Percentiles rank a stretch among this genome's conserved stretches.
Conservation (phyloP, 495 filamentous ascomycete species). For the Chlorociboria aeruginascens region DNA sequence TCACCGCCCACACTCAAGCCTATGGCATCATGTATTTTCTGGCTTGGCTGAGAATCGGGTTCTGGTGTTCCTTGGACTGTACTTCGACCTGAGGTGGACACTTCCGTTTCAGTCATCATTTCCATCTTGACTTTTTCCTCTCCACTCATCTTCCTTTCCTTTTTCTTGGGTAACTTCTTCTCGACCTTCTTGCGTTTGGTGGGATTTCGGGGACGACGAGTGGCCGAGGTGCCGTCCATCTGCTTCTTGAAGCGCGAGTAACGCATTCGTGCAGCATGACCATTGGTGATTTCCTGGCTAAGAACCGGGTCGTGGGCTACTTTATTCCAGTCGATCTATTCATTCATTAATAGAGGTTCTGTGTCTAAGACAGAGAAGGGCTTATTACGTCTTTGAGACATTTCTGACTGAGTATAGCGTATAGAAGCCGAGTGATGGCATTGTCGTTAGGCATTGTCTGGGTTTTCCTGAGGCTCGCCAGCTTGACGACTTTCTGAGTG, state of each 20-base stretch:
- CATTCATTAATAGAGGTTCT: not conserved
- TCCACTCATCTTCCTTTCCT: not conserved
- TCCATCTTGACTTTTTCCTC: conserved; percentile 5
- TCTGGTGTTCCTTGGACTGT: conserved; percentile 1
- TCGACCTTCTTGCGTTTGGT: conserved; percentile 6
- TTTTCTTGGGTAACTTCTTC: conserved; percentile 1
- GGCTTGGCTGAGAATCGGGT: not conserved
- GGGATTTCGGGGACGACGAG: conserved; percentile 14
- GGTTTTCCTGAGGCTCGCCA: conserved; percentile 11
- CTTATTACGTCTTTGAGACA: conserved; percentile 55
- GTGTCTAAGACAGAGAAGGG: not conserved
- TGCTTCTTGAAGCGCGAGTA: conserved; percentile 57
- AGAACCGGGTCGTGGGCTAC: conserved; percentile 40
- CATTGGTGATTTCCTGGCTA: conserved; percentile 56
- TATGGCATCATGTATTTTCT: not conserved
- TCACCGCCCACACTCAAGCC: too few relatives aligned
- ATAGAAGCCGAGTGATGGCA: conserved; percentile 51
- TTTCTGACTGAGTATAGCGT: conserved; percentile 65
- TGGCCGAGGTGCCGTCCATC: conserved; percentile 36
- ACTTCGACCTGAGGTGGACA: not conserved
- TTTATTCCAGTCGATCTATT: conserved; percentile 61
- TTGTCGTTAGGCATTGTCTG: conserved; percentile 26
- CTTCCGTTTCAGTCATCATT: not conserved
- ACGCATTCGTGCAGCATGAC: conserved; percentile 73
- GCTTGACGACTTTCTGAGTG: conserved; percentile 1